Percentiles rank a stretch among this genome's conserved stretches.
Conservation (phyloP, 2,329 filamentous ascomycete species). For the Colletotrichum higginsianum region DNA sequence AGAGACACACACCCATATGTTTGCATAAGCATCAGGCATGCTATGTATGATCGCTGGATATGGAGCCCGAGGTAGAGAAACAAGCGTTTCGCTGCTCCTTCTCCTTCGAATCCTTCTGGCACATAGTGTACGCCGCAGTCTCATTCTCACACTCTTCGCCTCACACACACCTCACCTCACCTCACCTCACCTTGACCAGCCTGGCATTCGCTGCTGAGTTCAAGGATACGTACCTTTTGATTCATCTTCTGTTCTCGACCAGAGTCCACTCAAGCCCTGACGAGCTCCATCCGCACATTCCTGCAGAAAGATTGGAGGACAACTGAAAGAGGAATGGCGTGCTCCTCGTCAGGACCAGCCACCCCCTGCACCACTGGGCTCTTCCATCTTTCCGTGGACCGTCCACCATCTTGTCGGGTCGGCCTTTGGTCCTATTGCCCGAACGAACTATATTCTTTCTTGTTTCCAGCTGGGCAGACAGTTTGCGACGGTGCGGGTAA, state of each 20-base stretch:
- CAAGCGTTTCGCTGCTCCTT: slow-evolving; percentile 16
- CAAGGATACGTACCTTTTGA: not conserved
- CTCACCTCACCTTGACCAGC: no score
- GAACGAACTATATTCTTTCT: not conserved
- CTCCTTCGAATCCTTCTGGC: not conserved
- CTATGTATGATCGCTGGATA: slow-evolving; percentile 26
- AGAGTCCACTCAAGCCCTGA: not conserved
- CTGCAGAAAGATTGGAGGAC: slow-evolving; percentile 30
- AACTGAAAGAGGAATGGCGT: slow-evolving; percentile 19
- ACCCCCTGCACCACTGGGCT: slow-evolving; percentile 36
- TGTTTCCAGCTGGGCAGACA: not conserved
- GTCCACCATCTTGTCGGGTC: slow-evolving; percentile 3
- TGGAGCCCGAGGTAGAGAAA: slow-evolving; percentile 32
- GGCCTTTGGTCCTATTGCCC: not conserved
- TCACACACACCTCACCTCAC: not conserved
- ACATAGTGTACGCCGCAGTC: not conserved
- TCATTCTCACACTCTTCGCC: not conserved
- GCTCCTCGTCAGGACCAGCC: slow-evolving; percentile 27
- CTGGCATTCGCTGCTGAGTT: not conserved
- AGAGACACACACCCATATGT: slow-evolving; percentile 12
- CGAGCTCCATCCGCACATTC: slow-evolving; percentile 21
- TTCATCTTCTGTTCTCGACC: slow-evolving; percentile 11
- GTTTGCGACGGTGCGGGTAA: not conserved
- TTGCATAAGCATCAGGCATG: slow-evolving; percentile 24
- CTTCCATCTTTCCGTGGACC: not conserved